Evolutionary conservation across 1,284 basidiomycete species (phyloP).

Genomic region (Pseudozyma sp.): DNA sequence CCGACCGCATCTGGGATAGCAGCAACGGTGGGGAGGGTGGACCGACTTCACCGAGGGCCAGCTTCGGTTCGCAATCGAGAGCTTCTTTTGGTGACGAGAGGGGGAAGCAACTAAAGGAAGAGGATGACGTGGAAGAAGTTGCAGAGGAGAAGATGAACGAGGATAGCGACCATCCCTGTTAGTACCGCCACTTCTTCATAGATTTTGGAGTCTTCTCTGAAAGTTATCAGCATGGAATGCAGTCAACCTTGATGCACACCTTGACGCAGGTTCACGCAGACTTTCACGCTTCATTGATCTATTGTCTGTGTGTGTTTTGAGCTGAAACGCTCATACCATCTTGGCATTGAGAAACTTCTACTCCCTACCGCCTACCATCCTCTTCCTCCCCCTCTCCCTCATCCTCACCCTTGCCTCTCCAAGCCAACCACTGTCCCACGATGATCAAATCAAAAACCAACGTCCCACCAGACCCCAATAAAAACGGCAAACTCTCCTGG

Average conservation of each 20-base stretch:
- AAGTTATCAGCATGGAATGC: too few relatives aligned
- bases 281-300: too few relatives aligned
- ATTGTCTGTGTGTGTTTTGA: too few relatives aligned
- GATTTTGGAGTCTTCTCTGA: too few relatives aligned
- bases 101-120: neutral
- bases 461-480: constrained; percentile 64
- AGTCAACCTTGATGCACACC: too few relatives aligned
- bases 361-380: neutral
- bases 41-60: constrained; percentile 13
- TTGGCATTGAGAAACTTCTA: neutral
- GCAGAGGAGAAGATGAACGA: neutral
- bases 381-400: neutral
- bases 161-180: neutral
- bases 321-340: too few relatives aligned
- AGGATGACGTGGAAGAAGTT: neutral
- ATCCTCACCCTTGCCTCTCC: constrained; percentile 34
- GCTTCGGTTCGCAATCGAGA: constrained; percentile 11
- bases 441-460: constrained; percentile 67
- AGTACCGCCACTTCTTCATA: too few relatives aligned
- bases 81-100: constrained; percentile 7
- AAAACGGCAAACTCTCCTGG: constrained; percentile 63
- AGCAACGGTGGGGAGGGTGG: constrained; percentile 3
- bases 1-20: constrained; percentile 46
- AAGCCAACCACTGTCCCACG: constrained; percentile 59
- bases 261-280: too few relatives aligned